These are phyloP conservation scores for Phialocephala sp. DNA, from an alignment of 2,329 filamentous ascomycete genomes.

Conservation along the genomic window DNA sequence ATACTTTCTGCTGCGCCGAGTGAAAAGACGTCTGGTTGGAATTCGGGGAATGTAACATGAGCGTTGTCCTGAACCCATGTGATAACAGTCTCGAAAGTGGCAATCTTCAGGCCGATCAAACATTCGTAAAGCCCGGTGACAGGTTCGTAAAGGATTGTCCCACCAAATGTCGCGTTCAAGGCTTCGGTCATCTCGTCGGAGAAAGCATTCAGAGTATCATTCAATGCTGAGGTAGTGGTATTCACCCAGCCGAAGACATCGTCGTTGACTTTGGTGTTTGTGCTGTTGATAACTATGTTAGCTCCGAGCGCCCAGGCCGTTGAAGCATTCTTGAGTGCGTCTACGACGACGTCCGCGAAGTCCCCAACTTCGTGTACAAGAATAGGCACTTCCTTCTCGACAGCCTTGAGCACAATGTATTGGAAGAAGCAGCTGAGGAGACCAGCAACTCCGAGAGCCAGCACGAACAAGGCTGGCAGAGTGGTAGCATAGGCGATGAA, in stretches of 20 bases:
- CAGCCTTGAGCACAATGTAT: conserved; percentile 65
- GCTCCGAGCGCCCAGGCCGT: conserved; percentile 67
- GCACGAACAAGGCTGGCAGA: conserved; percentile 69
- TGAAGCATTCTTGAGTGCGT: conserved; percentile 67
- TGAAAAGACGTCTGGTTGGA: conserved; percentile 83
- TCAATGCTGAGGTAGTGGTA: conserved; percentile 81
- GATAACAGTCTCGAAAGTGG: conserved; percentile 83
- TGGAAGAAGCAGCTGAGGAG: conserved; percentile 72
- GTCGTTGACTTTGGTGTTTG: conserved; percentile 77
- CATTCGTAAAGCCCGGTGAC: conserved; percentile 83
- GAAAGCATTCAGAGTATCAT: conserved; percentile 83
- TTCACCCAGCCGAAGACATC: conserved; percentile 88
- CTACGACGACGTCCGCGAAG: conserved; percentile 69
- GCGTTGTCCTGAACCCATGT: conserved; percentile 93
- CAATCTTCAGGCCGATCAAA: conserved; percentile 86
- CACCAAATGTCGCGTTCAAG: conserved; percentile 79
- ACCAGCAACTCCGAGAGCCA: conserved; percentile 70
- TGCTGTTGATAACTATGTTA: conserved; percentile 63
- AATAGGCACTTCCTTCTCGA: conserved; percentile 68
- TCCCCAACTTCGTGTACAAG: conserved; percentile 67
- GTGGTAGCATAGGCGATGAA: conserved; percentile 72
- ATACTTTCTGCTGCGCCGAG: conserved; percentile 71
- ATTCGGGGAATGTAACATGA: conserved; percentile 77
- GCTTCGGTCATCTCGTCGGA: conserved; percentile 76
- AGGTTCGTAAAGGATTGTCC: conserved; percentile 78